Evolutionary conservation across 176 grass and related monocot species (phyloP).

Genomic region (Urochloa ruziziensis): DNA sequence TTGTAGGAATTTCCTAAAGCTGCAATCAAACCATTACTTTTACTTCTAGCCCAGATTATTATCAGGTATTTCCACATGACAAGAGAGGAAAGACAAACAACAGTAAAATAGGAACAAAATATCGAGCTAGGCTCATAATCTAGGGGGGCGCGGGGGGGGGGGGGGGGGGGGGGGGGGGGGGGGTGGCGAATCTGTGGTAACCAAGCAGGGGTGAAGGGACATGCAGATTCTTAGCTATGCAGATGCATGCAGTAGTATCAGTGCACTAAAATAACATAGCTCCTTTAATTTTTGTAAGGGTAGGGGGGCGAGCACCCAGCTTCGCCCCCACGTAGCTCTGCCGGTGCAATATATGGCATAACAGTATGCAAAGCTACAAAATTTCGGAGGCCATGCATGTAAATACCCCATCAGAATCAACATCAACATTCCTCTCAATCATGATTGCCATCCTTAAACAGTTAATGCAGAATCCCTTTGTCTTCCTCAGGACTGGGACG

Average conservation of each 20-base stretch:
- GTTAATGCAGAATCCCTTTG: slow-evolving; percentile 77
- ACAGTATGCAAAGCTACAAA: background rate
- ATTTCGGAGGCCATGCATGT: slow-evolving; percentile 3
- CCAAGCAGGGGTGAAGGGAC: no score
- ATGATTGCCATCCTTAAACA: slow-evolving; percentile 71
- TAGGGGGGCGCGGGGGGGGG: no score
- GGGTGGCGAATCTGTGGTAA: no score
- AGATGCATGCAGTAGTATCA: no score
- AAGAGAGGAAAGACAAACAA: background rate
- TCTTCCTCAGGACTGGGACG: slow-evolving; percentile 49
- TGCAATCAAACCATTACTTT: slow-evolving; percentile 11
- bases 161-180: no score
- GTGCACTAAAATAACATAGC: no score
- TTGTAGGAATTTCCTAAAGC: background rate
- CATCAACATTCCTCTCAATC: slow-evolving; percentile 55
- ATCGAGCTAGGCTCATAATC: no score
- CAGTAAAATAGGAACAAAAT: background rate
- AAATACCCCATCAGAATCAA: slow-evolving; percentile 70
- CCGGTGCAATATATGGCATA: background rate
- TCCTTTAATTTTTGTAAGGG: no score
- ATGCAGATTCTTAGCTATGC: no score
- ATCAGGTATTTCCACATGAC: slow-evolving; percentile 5
- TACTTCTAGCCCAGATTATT: slow-evolving; percentile 13
- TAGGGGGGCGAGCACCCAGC: no score
- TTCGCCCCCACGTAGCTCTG: no score